phyloP scores from a whole-genome alignment of 2,329 filamentous ascomycete species.

The Epichloe sp. region DNA sequence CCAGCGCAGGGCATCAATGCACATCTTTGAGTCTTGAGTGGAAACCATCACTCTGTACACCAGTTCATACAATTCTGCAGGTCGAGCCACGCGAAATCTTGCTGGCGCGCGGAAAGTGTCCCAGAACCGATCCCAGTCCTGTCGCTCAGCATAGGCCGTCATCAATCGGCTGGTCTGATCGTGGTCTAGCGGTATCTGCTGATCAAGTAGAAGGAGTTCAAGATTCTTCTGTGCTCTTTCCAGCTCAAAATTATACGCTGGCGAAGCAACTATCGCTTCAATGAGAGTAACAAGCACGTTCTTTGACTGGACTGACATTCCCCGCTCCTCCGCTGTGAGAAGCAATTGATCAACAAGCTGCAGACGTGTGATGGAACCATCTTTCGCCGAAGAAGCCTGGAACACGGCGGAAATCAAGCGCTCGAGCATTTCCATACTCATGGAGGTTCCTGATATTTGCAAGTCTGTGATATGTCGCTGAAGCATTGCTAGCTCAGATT shows the following conservation, averaged over 20 bases:
- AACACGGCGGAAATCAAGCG: slow-evolving; percentile 28
- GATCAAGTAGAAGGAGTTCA: slow-evolving; percentile 29
- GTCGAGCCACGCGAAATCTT: slow-evolving; percentile 33
- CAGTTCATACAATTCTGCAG: slow-evolving; percentile 39
- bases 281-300: slow-evolving; percentile 38
- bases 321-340: slow-evolving; percentile 31
- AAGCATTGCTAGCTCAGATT: slow-evolving; percentile 10
- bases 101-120: slow-evolving; percentile 43
- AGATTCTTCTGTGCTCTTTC: slow-evolving; percentile 30
- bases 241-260: slow-evolving; percentile 19
- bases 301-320: slow-evolving; percentile 27
- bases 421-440: slow-evolving; percentile 22
- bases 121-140: slow-evolving; percentile 47
- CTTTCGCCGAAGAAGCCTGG: slow-evolving; percentile 8
- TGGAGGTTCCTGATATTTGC: slow-evolving; percentile 21
- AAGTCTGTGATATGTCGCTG: slow-evolving; percentile 24
- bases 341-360: slow-evolving; percentile 30
- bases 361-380: slow-evolving; percentile 18
- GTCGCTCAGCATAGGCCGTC: slow-evolving; percentile 30
- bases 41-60: slow-evolving; percentile 37
- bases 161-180: slow-evolving; percentile 30
- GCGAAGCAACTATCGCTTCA: slow-evolving; percentile 22
- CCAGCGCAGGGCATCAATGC: slow-evolving; percentile 34
- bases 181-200: slow-evolving; percentile 23
- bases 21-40: slow-evolving; percentile 28